These are phyloP conservation scores for Ichthyophthirius multifiliis DNA, from an alignment of 169 alveolate genomes.

Conservation along the genomic window DNA sequence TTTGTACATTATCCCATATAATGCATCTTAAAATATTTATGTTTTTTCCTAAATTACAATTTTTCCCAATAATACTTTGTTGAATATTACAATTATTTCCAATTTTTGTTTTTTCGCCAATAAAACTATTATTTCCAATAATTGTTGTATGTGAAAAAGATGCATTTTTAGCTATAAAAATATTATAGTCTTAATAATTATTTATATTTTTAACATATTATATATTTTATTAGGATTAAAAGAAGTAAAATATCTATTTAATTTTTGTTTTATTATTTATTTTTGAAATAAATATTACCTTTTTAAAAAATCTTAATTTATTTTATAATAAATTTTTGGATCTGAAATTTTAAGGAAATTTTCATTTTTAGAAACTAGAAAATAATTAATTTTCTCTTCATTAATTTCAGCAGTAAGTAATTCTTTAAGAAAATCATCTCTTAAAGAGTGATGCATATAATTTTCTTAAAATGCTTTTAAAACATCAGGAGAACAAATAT, in stretches of 20 bases:
- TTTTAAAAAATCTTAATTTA: background rate
- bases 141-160: background rate
- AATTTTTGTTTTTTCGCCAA: background rate
- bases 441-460: slow-evolving; percentile 9
- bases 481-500: slow-evolving; percentile 27
- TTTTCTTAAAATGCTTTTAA: slow-evolving; percentile 27
- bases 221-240: no score
- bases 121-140: background rate
- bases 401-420: slow-evolving; percentile 22
- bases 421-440: slow-evolving; percentile 30
- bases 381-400: slow-evolving; percentile 22
- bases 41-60: background rate
- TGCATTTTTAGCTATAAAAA: background rate
- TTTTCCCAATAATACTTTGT: background rate
- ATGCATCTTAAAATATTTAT: background rate
- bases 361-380: background rate
- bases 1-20: background rate
- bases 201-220: no score
- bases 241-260: no score
- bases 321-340: slow-evolving; percentile 13
- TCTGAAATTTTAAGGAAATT: background rate
- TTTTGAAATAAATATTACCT: background rate
- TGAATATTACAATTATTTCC: background rate
- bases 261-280: no score
- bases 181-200: background rate